Percentiles rank a stretch among this genome's conserved stretches.
Conservation (phyloP, 2,329 filamentous ascomycete genomes). For the Fusarium napiforme region DNA sequence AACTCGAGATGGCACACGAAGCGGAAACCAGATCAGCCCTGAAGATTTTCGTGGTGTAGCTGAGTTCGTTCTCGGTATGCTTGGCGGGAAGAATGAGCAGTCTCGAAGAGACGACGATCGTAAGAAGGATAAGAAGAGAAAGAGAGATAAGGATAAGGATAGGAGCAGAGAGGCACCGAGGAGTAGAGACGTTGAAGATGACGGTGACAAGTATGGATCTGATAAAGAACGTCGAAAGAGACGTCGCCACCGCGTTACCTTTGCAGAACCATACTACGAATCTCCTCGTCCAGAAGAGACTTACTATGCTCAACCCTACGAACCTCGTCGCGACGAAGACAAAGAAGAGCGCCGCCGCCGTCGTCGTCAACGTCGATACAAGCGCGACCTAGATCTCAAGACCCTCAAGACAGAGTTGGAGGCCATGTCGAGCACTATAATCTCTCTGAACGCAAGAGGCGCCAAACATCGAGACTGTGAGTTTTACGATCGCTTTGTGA, state of each 20-base stretch:
- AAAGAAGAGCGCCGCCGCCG: constrained; percentile 33
- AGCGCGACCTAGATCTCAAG: constrained; percentile 36
- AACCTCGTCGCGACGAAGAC: constrained; percentile 15
- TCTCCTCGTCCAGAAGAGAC: constrained; percentile 20
- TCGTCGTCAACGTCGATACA: constrained; percentile 31
- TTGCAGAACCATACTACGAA: constrained; percentile 39
- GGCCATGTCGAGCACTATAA: constrained; percentile 44
- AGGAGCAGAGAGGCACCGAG: constrained; percentile 19
- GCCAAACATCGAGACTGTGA: constrained; percentile 40
- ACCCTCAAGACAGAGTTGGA: constrained; percentile 41
- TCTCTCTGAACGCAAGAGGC: constrained; percentile 37
- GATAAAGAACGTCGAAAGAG: constrained; percentile 37
- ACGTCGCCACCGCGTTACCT: constrained; percentile 37
- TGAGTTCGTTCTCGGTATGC: constrained; percentile 41
- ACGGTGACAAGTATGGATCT: constrained; percentile 26
- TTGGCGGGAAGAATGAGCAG: constrained; percentile 24
- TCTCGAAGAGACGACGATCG: constrained; percentile 16
- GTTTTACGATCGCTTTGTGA: constrained; percentile 43
- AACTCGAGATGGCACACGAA: constrained; percentile 15
- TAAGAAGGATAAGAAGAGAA: constrained; percentile 28
- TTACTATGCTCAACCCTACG: constrained; percentile 25
- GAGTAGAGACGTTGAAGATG: constrained; percentile 13
- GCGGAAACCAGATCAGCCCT: constrained; percentile 28
- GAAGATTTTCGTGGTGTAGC: constrained; percentile 40
- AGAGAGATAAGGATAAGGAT: constrained; percentile 28